These are phyloP conservation scores for Phytophthora capsici DNA, from an alignment of 352 stramenopile genomes.

Conservation along the genomic window DNA sequence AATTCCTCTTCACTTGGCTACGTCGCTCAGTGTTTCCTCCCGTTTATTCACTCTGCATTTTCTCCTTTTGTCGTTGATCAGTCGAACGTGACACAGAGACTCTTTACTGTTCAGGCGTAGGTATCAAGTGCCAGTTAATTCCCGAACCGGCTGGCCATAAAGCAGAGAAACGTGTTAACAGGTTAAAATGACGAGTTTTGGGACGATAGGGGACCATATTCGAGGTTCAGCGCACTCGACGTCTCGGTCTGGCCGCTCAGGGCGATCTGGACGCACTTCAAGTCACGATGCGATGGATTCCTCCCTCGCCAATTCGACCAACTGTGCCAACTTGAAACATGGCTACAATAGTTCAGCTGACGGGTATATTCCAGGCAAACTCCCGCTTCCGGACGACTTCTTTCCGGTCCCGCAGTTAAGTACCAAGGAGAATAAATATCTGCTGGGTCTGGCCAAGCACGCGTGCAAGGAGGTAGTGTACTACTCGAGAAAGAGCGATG, in stretches of 20 bases:
- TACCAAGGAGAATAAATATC: slow-evolving; percentile 68
- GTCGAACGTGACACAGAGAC: neutral
- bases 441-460: slow-evolving; percentile 73
- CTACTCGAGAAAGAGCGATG: slow-evolving; percentile 70
- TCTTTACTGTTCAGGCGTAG: slow-evolving; percentile 11
- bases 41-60: neutral
- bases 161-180: neutral
- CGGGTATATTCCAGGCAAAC: slow-evolving; percentile 28
- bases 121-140: slow-evolving; percentile 8
- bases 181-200: slow-evolving; percentile 13
- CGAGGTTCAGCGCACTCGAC: slow-evolving; percentile 21
- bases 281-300: slow-evolving; percentile 14
- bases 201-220: neutral
- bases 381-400: slow-evolving; percentile 75
- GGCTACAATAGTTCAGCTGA: slow-evolving; percentile 20
- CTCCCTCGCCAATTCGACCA: slow-evolving; percentile 28
- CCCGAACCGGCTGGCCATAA: neutral
- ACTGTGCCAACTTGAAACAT: slow-evolving; percentile 36
- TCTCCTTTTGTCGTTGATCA: neutral
- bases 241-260: slow-evolving; percentile 16
- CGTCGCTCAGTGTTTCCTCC: neutral
- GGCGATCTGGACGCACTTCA: slow-evolving; percentile 13
- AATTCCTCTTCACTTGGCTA: slow-evolving; percentile 3
- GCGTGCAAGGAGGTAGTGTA: slow-evolving; percentile 89
- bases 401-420: slow-evolving; percentile 70